Evolutionary conservation across 305 asterid species (phyloP), one percentile per base, ranked within the genome.

Genomic region (Solanum chacoense): DNA sequence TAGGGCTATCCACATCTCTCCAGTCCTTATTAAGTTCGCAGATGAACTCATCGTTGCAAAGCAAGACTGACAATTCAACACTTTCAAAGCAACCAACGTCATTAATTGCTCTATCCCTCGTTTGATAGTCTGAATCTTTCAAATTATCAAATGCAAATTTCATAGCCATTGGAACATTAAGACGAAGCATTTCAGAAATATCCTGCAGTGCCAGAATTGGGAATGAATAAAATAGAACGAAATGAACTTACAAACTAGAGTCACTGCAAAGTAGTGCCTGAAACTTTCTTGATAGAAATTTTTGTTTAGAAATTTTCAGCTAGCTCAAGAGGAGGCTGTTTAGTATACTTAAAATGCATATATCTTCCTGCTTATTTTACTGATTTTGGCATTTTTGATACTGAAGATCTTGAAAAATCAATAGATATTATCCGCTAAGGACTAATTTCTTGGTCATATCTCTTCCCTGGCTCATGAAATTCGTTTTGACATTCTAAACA

Each of bases 161-260:
- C 98, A 97, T 94, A 69, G 99, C 98, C 95, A 92, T 93, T 40
- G 99, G 99, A 89, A 95, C 99, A 93, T 97, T 95, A 45, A 97
- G 95, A 59, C 96, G 98, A 92, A 97, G 93, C 93, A 95, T 90
- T 93, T 97, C 99, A 35, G 98, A 90, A 81, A 96, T 94, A 91
- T 91, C 94, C 99, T 97, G 93, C 87, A 90, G 29, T 18, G 20
- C 29, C 42, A 50, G 38, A 83, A 83, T 22, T 18, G 73, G 40
- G 87, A 81, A 85, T 76, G 91, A 77, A 90, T 73, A 88, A 63
- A 72, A 90, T 50, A 50, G 63, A 80, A 72, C 5, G 73, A 9
- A 31, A 90, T 40, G 80, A 12, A 73, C 24, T 76, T 72, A 81
- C 37, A 81, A 75, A 63, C 69, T 34, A 89, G 12, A 40, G 59